phyloP scores from a whole-genome alignment of 768 basidiomycete species.

The Tephrocybe rancida region DNA sequence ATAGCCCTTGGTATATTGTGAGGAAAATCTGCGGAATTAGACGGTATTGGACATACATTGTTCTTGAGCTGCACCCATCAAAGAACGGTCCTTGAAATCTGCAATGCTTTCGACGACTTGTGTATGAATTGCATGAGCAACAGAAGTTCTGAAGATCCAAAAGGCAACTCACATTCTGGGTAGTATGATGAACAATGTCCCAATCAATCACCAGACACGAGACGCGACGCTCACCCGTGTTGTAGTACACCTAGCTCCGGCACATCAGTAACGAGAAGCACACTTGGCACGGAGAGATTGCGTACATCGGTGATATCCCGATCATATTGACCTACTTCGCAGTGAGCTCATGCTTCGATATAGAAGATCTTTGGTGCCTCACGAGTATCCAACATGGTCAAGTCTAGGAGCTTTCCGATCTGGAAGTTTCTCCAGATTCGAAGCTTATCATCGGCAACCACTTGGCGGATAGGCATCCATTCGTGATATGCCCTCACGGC shows the following conservation, averaged over 20 bases:
- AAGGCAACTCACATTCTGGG: no score
- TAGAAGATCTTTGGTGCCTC: conserved; percentile 9
- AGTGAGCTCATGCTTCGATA: no score
- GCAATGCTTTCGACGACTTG: conserved; percentile 52
- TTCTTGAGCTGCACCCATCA: conserved; percentile 60
- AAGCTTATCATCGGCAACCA: conserved; percentile 54
- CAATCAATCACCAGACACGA: no score
- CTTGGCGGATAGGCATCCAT: conserved; percentile 65
- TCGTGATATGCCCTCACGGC: conserved; percentile 62
- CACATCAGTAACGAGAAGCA: no score
- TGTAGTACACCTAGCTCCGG: no score
- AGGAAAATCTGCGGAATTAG: no score
- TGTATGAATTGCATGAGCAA: not conserved
- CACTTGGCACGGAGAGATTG: no score
- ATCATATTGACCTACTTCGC: no score
- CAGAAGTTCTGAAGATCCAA: no score
- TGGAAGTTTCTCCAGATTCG: conserved; percentile 68
- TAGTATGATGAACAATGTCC: no score
- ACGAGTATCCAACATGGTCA: conserved; percentile 68
- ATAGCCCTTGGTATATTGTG: conserved; percentile 42
- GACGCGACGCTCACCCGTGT: no score
- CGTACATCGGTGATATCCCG: no score
- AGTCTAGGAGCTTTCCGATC: conserved; percentile 61
- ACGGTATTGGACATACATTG: conserved; percentile 27
- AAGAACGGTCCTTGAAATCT: conserved; percentile 48